phyloP scores from a whole-genome alignment of 129 eudicot genomes.

The Smallanthus sonchifolius region DNA sequence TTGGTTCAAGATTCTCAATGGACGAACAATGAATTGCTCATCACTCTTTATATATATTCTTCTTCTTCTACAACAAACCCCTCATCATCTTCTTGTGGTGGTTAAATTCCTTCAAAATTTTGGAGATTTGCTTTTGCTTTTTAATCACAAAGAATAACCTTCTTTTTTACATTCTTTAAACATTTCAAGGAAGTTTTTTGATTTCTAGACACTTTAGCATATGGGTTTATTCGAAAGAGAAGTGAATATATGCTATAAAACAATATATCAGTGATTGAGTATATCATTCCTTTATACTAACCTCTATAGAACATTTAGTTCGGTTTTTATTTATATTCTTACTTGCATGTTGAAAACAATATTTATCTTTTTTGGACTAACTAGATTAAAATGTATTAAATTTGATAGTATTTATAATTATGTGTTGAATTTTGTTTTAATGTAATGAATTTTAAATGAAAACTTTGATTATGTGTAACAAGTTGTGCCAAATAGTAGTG shows the following conservation, averaged over 20 bases:
- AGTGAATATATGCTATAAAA: conserved; percentile 30
- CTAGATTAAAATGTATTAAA: background rate
- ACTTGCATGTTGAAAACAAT: background rate
- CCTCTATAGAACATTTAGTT: background rate
- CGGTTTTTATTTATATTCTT: background rate
- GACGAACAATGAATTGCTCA: conserved; percentile 21
- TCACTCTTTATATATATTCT: conserved; percentile 31
- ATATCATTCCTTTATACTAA: conserved; percentile 27
- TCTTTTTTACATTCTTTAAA: conserved; percentile 19
- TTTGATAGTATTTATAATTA: background rate
- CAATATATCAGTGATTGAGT: conserved; percentile 28
- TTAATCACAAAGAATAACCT: conserved; percentile 20
- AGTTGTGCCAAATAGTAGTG: background rate
- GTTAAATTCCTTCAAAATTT: conserved; percentile 20
- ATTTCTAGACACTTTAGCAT: conserved; percentile 28
- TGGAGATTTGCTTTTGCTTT: conserved; percentile 25
- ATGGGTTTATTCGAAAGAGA: conserved; percentile 24
- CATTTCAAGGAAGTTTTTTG: conserved; percentile 21
- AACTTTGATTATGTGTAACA: background rate
- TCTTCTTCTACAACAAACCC: conserved; percentile 19
- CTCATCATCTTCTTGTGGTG: conserved; percentile 33
- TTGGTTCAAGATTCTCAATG: conserved; percentile 18
- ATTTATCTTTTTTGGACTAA: background rate
- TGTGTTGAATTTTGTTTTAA: too few species aligned
- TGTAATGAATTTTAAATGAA: too few species aligned